These are phyloP conservation scores for Rhizopogon vinicolor DNA, from an alignment of 768 basidiomycete species.

Conservation along the genomic window DNA sequence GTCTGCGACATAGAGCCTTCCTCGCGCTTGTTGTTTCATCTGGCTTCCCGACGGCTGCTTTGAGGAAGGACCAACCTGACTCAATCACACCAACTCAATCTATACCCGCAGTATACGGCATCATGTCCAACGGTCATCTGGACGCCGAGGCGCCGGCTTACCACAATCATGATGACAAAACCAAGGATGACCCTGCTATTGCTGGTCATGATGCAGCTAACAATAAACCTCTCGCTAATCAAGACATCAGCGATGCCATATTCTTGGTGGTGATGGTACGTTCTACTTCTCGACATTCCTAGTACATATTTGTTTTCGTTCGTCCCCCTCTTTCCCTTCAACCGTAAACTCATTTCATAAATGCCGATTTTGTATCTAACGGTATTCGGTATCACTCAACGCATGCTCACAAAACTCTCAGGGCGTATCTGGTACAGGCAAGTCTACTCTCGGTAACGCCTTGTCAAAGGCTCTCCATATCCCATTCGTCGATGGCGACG, in stretches of 20 bases:
- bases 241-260: slow-evolving; percentile 8
- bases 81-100: neutral
- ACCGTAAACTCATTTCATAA: too few species aligned
- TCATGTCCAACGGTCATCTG: neutral
- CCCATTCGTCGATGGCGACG: slow-evolving; percentile 87
- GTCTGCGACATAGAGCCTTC: too few species aligned
- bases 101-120: neutral
- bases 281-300: neutral
- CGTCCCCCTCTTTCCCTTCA: neutral
- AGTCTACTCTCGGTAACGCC: slow-evolving; percentile 62
- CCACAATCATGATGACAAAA: too few species aligned
- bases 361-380: too few species aligned
- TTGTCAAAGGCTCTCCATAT: slow-evolving; percentile 57
- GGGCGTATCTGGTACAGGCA: slow-evolving; percentile 76
- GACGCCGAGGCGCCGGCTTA: neutral
- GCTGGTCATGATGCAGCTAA: neutral
- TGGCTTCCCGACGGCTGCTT: too few species aligned
- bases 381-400: neutral
- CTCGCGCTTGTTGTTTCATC: too few species aligned
- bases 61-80: too few species aligned
- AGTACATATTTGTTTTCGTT: neutral
- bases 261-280: slow-evolving; percentile 52
- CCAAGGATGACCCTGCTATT: neutral
- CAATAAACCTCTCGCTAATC: neutral
- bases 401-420: slow-evolving; percentile 17